These are phyloP conservation scores for Penicillium sp. DNA, from an alignment of 2,329 filamentous ascomycete genomes.

Conservation along the genomic window DNA sequence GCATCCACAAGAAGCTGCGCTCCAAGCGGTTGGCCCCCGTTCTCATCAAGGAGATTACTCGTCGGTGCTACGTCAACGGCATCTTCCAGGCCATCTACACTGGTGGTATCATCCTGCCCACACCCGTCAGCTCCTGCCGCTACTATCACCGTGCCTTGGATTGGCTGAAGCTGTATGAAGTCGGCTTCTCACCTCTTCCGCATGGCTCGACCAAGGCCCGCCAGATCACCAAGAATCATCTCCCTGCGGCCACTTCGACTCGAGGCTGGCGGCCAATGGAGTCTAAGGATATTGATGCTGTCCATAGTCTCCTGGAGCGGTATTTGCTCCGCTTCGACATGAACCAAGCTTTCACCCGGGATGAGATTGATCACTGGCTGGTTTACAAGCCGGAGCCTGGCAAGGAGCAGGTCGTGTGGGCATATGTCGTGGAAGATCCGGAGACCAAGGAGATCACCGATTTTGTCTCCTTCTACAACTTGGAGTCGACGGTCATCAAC, in stretches of 20 bases:
- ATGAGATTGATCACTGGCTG: conserved; percentile 88
- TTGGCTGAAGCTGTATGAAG: conserved; percentile 94
- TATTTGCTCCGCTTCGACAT: conserved; percentile 83
- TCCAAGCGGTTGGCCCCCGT: conserved; percentile 90
- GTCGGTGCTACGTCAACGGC: conserved; percentile 80
- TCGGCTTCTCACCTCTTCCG: conserved; percentile 89
- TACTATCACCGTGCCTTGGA: conserved; percentile 94
- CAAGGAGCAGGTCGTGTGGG: conserved; percentile 85
- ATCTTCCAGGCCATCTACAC: conserved; percentile 98
- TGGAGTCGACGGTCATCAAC: conserved; percentile 89
- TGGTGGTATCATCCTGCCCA: conserved; percentile 85
- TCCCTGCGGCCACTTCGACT: conserved; percentile 73
- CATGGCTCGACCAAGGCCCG: conserved; percentile 78
- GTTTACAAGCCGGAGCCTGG: conserved; percentile 66
- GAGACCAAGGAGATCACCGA: conserved; percentile 82
- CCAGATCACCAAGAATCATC: conserved; percentile 81
- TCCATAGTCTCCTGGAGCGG: conserved; percentile 71
- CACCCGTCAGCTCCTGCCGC: conserved; percentile 86
- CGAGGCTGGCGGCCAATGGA: conserved; percentile 80
- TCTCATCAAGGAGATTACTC: conserved; percentile 96
- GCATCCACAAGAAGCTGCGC: conserved; percentile 96
- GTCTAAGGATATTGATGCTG: conserved; percentile 72
- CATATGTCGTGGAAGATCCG: conserved; percentile 80
- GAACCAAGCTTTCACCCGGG: conserved; percentile 75
- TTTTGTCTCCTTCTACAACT: conserved; percentile 94